Evolutionary conservation across 176 grass and related monocot genomes (phyloP).

Genomic region (Musa acuminata): DNA sequence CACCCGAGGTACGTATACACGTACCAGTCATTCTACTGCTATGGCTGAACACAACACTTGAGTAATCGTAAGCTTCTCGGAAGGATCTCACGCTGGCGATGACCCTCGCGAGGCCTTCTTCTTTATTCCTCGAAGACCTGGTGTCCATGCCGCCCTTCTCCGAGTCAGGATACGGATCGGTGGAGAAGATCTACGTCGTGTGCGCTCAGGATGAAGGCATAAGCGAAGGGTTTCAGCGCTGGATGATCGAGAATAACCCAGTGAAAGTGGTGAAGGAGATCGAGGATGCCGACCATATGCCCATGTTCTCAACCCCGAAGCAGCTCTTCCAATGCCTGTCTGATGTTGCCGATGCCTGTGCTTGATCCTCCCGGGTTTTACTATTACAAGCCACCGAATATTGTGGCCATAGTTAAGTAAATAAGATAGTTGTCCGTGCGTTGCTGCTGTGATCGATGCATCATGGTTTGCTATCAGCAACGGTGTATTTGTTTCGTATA

Average conservation of each 20-base stretch:
- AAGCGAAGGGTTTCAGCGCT: slow-evolving; percentile 28
- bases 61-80: no score
- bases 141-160: slow-evolving; percentile 20
- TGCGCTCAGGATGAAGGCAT: slow-evolving; percentile 42
- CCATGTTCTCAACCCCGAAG: slow-evolving; percentile 41
- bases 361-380: not conserved
- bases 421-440: no score
- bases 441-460: no score
- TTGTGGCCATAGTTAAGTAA: no score
- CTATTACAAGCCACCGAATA: no score
- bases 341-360: slow-evolving; percentile 26
- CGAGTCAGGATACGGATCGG: slow-evolving; percentile 35
- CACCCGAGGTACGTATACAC: slow-evolving; percentile 40
- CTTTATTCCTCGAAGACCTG: slow-evolving; percentile 53
- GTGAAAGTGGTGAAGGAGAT: slow-evolving; percentile 46
- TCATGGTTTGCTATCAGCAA: no score
- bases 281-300: slow-evolving; percentile 43
- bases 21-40: no score
- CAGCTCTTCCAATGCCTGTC: slow-evolving; percentile 27
- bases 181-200: slow-evolving; percentile 41
- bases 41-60: not conserved
- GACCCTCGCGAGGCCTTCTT: slow-evolving; percentile 39
- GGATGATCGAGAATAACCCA: slow-evolving; percentile 41
- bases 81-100: slow-evolving; percentile 51
- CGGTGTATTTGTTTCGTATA: no score